Evolutionary conservation across 2,329 filamentous ascomycete species (phyloP), one percentile per base, ranked within the genome.

Genomic region (Pleomassaria siparia): DNA sequence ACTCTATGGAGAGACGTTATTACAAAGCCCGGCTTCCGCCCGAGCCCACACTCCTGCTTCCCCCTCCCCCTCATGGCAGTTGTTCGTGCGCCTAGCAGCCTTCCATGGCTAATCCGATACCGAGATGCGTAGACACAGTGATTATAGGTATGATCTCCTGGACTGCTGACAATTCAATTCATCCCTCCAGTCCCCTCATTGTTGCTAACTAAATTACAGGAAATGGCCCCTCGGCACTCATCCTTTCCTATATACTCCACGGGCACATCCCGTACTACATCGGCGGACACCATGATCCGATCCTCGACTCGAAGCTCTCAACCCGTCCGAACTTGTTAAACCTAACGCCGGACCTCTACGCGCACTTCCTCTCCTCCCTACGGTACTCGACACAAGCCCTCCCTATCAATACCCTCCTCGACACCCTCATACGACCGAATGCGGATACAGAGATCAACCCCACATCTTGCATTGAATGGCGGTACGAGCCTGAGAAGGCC

Each of bases 191-290:
- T 3, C 29, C 30, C 37, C 18, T 26, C 18, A 22, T 2, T 26
- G 20, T 29, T 15, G 58, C 62, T 69, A 51, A 67, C 59, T 55
- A 58, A 59, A 59, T 9, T 20, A n/a, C 54, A 83, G 82, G 82
- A 60, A 83, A 82, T 62, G 82, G 82, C 46, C 82, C 82, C 37
- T 81, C 82, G 42, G 79, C 82, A 43, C 74, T 85, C 68, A 80
- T 84, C 55, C 73, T 85, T 28, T 83, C 80, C 37, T 85, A 81
- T 63, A 82, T 84, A 35, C 75, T 85, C 22, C 81, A 85, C 65
- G 82, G 82, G 29, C 74, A 84, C 58, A 72, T 83, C 44, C 82
- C 82, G 4, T 77, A 75, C 59, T 85, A 85, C 57, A 67, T 74
- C 29, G 67, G 74, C 44, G 76, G 76, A 28, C 82, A 85, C 66